Base-by-base conservation (phyloP, 768 basidiomycete species). In the Nidularia sp. region DNA sequence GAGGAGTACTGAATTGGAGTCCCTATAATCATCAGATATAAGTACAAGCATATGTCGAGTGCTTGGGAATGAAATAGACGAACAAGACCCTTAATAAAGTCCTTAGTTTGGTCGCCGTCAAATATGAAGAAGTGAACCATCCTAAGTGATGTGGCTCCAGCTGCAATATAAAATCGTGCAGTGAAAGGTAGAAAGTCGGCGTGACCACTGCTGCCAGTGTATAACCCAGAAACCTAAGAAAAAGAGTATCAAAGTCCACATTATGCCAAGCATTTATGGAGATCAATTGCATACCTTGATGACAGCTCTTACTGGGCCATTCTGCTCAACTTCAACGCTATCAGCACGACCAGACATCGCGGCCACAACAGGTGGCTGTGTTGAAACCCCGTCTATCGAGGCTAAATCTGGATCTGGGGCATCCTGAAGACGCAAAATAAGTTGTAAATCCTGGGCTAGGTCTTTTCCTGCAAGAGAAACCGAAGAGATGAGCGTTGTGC, bases 121-220 rank as follows among this genome's bases (percentile, higher is more conserved):
- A 62, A 72, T 4, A 70, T 67, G 54, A 72, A 72, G 59, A 72
- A 72, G 53, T 72, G 69, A 8, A 66, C 66, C 42, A 68, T 61
- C 29, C 69, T 57, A 4, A 71, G 33, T 4, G 67, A 49, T 0
- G 70, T 70, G 3, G 68, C 57, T 3, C 69, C 68, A 2, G 71
- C 67, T 1, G 66, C 58, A 15, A 70, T 59, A 45, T 72, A 72
- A 43, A 72, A 70, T 4, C 71, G 65, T 18, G 68, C 54, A 7
- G 61, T 72, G 53, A 68, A 72, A 0, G 71, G 70, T 8, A 72
- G 57, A 45, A 70, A 71, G 41, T 66, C 67, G 3, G 59, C 59
- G 48, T 70, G 69, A 25, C 61, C 58, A 10, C 56, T 58, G 4
- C 25, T 29, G 48, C 68, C 65, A 6, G 62, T 62, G 50, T 72